Evolutionary conservation across 805 yeast genomes (phyloP), one percentile per base, ranked within the genome.

Genomic region (Saturnispora ahearnii): DNA sequence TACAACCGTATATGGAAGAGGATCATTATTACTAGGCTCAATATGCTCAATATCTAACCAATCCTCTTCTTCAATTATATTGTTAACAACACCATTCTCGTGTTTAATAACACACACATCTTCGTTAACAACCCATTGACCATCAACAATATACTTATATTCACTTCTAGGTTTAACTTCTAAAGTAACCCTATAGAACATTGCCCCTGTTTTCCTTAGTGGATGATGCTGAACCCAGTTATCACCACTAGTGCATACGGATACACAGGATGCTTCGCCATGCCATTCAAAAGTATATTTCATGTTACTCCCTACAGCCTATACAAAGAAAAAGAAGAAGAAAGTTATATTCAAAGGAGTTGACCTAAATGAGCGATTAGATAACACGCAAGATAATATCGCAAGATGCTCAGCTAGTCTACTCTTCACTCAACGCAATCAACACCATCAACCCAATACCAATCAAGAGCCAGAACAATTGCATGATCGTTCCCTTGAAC

Each of bases 71-170:
- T 32, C 44, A 28, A 33, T 45, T 11, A 41, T 41, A 18, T 45
- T 32, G 40, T 43, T 44, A 3, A 32, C 45, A 8, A 42, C 44
- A 8, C 38, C 55, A 13, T 29, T 41, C 12, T 28, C 46, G 12
- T 45, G 33, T 13, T 11, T 34, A 18, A 41, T 54, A 13, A 37
- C 51, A 32, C 51, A 37, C n/a, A 28, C 26, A 3, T 9, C 24
- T 4, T 24, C n/a, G 34, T 47, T 41, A 5, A 73, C 69, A 24
- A 59, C 45, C 85, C 85, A 80, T 38, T 68, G 68, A 13, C 76
- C 82, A 58, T 79, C 84, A 44, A 79, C 84, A 44, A 80, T 74
- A 61, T 74, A 80, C 56, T 78, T 80, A 69, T 75, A 80, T 32
- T 70, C 63, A 31, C 55, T 70, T 69, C 46, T 63, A 71, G 22